Percentiles rank a stretch among this genome's conserved stretches.
Conservation (phyloP, 1,284 basidiomycete species). For the Leccinum insigne region DNA sequence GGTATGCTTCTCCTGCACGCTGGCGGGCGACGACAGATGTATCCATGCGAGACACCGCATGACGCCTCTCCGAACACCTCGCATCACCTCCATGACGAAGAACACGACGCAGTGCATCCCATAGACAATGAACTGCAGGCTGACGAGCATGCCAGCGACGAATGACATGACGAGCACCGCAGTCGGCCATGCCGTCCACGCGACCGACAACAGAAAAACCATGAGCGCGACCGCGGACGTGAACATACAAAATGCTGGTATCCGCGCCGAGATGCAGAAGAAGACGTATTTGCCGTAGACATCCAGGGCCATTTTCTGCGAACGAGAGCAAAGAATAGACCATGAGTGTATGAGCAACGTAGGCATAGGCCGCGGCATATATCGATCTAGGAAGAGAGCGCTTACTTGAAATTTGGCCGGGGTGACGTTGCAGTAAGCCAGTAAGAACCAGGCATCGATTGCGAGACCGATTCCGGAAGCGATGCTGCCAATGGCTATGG, state of each 20-base stretch:
- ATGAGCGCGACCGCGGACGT: slow-evolving; percentile 53
- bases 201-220: slow-evolving; percentile 57
- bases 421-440: slow-evolving; percentile 54
- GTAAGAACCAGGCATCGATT: slow-evolving; percentile 60
- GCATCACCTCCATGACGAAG: slow-evolving; percentile 10
- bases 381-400: slow-evolving; percentile 4
- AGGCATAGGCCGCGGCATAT: neutral
- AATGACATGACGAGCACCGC: slow-evolving; percentile 60
- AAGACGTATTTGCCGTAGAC: slow-evolving; percentile 61
- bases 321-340: neutral
- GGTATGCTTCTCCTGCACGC: slow-evolving; percentile 14
- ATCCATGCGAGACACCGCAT: slow-evolving; percentile 16
- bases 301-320: slow-evolving; percentile 52
- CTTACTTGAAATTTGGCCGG: slow-evolving; percentile 52
- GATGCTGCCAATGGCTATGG: slow-evolving; percentile 56
- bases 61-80: slow-evolving; percentile 15
- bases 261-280: slow-evolving; percentile 62
- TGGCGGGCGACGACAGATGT: slow-evolving; percentile 6
- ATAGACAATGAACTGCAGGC: slow-evolving; percentile 65
- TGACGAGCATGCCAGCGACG: slow-evolving; percentile 54
- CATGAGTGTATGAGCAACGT: neutral
- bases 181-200: slow-evolving; percentile 59
- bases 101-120: slow-evolving; percentile 40
- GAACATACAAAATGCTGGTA: slow-evolving; percentile 60
- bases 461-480: slow-evolving; percentile 62